Base-by-base conservation (phyloP, 768 basidiomycete genomes). In the Tylopilus cervinicoccineus region DNA sequence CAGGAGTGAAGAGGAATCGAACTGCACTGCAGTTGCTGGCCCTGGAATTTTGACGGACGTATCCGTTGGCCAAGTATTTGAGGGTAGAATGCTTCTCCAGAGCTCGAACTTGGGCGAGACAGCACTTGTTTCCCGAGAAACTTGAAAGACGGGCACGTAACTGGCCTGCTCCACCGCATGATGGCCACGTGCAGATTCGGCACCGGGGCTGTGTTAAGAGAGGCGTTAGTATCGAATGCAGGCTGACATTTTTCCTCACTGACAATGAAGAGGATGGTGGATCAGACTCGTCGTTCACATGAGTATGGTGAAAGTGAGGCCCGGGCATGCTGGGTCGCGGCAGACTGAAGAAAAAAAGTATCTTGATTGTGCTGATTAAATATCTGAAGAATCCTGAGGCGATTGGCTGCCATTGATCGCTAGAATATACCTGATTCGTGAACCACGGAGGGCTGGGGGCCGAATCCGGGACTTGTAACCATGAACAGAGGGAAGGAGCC, bases 321-420 rank as follows among this genome's bases (percentile, higher is more conserved):
- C 37, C 32, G 6, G 41, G 47, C 58, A 61, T 60, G 19, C 27
- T 44, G 33, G 27, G 40, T 26, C 2, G 47, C 29, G 22, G 38
- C 2, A 13, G 36, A 17, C 4, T 20, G 34, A 36, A 19, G 34
- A 17, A 14, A 17, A 14, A 8, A 34, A 28, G 10, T 40, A 6
- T 3, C 6, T 29, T 9, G n/a, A 16, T n/a, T 5, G 6, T 28
- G 19, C 14, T 9, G 48, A 26, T 45, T 60, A 54, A 50, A 59
- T 56, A 53, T 32, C 6, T 7, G 6, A 37, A 26, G 6, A 9
- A 31, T 19, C 8, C 24, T 39, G 47, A 52, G 28, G 34, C 16
- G 44, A 51, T 45, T 55, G 54, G 52, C 54, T 16, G 48, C 50
- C 60, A 47, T 47, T 45, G 31, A 4, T 22, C 20, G 26, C 33